Evolutionary conservation across 768 basidiomycete species (phyloP).

Genomic region (Tulasnella sp.): DNA sequence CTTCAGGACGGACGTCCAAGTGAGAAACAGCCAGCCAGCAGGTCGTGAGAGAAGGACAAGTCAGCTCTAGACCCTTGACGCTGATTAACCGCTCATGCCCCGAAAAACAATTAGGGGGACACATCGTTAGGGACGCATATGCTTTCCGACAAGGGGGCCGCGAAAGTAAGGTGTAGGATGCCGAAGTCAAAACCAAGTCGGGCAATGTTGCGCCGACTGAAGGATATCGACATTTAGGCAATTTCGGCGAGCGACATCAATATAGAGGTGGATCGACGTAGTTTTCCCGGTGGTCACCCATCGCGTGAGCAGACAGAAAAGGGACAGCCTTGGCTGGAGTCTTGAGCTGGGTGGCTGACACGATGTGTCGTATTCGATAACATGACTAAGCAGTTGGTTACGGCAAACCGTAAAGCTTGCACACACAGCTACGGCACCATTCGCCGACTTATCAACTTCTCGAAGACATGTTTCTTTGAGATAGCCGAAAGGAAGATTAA

Average conservation of each 20-base stretch:
- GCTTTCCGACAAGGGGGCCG: not conserved
- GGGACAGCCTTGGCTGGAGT: not conserved
- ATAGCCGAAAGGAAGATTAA: not conserved
- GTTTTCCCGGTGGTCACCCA: not conserved
- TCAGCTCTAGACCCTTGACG: not conserved
- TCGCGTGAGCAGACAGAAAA: not conserved
- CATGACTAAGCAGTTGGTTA: not conserved
- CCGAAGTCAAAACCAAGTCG: not conserved
- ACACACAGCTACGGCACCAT: not conserved
- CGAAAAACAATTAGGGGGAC: not conserved
- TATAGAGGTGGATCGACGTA: not conserved
- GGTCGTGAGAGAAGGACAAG: conserved; percentile 9
- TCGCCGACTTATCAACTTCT: not conserved
- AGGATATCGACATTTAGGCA: not conserved
- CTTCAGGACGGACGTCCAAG: not conserved
- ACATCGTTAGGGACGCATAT: not conserved
- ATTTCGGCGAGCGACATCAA: not conserved
- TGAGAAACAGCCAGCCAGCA: not conserved
- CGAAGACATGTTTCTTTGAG: not conserved
- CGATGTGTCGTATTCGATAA: not conserved
- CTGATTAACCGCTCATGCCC: not conserved
- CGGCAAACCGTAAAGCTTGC: not conserved
- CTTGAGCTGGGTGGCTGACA: not conserved
- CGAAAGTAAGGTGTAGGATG: not conserved
- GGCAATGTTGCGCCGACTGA: not conserved